Percentiles rank a stretch among this genome's conserved stretches.
phyloP scores from a whole-genome alignment of 495 filamentous ascomycete species.

The Diplogelasinospora grovesii region DNA sequence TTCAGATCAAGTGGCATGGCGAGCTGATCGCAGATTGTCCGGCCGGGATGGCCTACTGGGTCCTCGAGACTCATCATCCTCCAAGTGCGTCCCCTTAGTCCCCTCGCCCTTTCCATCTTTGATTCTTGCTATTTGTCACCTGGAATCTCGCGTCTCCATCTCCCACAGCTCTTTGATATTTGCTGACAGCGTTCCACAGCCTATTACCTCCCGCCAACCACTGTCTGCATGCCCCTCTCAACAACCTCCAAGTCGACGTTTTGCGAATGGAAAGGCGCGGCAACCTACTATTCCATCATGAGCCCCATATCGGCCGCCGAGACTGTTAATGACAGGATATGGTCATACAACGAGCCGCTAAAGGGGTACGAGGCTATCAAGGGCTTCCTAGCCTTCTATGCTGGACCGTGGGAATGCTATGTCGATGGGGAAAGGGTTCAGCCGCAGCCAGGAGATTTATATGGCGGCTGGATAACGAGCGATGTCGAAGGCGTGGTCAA shows the following conservation, averaged over 20 bases:
- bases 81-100: slow-evolving; percentile 33
- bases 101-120: neutral
- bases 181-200: slow-evolving; percentile 24
- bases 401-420: slow-evolving; percentile 52
- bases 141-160: neutral
- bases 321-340: slow-evolving; percentile 42
- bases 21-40: slow-evolving; percentile 43
- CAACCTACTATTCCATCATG: slow-evolving; percentile 44
- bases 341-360: slow-evolving; percentile 48
- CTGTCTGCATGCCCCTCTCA: slow-evolving; percentile 35
- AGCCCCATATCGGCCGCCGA: slow-evolving; percentile 26
- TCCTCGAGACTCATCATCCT: slow-evolving; percentile 53
- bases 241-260: slow-evolving; percentile 39
- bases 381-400: slow-evolving; percentile 47
- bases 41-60: slow-evolving; percentile 51
- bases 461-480: slow-evolving; percentile 52
- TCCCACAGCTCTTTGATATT: no score
- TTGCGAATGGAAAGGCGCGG: slow-evolving; percentile 53
- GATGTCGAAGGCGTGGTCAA: slow-evolving; percentile 51
- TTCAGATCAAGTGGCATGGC: slow-evolving; percentile 47
- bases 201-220: slow-evolving; percentile 48
- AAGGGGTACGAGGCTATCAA: slow-evolving; percentile 41
- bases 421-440: slow-evolving; percentile 54
- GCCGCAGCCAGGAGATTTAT: slow-evolving; percentile 52
- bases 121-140: slow-evolving; percentile 1